Percentiles rank a stretch among this genome's conserved stretches.
Evolutionary conservation across 2,329 filamentous ascomycete genomes (phyloP).

Genomic region (Fusarium multiceps): DNA sequence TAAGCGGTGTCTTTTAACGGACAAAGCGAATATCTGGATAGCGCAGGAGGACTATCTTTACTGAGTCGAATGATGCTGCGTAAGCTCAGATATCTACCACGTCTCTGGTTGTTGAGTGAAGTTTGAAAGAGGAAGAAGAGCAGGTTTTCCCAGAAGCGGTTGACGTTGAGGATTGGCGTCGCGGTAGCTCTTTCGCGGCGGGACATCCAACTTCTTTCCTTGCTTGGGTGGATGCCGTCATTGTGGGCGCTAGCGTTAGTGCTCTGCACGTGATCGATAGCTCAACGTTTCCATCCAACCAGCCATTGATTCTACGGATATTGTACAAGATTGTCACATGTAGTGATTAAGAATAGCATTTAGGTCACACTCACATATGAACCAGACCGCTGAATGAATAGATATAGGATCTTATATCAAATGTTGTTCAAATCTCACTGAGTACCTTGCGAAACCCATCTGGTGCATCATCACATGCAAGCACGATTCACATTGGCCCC

Average conservation of each 20-base stretch:
- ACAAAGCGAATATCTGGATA: neutral
- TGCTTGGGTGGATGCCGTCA: constrained; percentile 46
- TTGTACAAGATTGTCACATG: constrained; percentile 19
- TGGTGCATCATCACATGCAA: constrained; percentile 17
- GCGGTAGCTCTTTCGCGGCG: constrained; percentile 31
- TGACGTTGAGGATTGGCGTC: constrained; percentile 36
- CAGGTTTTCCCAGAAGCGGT: constrained; percentile 31
- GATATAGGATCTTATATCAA: neutral
- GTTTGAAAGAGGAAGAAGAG: constrained; percentile 9
- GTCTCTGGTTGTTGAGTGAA: constrained; percentile 3
- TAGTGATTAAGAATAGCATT: neutral
- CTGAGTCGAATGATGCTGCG: neutral
- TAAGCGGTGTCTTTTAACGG: constrained; percentile 17
- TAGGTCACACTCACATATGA: constrained; percentile 20
- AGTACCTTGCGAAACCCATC: neutral
- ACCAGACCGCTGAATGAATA: neutral
- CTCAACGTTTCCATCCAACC: constrained; percentile 19
- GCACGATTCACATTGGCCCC: neutral
- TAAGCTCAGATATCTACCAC: neutral
- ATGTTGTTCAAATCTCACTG: neutral
- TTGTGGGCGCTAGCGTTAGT: constrained; percentile 42
- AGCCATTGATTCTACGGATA: neutral
- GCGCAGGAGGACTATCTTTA: neutral
- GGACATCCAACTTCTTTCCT: constrained; percentile 41
- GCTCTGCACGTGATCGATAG: constrained; percentile 38